phyloP scores from a whole-genome alignment of 768 basidiomycete genomes.

The Termitomyces sp. region DNA sequence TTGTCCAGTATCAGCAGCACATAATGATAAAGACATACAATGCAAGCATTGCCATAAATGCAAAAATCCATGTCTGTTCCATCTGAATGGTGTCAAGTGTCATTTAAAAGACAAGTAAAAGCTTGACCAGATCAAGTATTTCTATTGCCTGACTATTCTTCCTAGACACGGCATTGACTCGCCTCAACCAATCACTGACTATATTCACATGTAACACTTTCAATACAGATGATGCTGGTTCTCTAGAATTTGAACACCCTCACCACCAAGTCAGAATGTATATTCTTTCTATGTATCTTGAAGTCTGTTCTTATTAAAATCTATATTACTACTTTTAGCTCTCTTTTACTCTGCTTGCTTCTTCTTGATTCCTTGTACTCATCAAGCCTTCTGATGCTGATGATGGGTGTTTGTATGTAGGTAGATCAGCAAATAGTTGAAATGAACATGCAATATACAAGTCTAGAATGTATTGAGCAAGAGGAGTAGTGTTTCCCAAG shows the following conservation, averaged over 20 bases:
- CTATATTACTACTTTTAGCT: not conserved
- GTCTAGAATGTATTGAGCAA: not conserved
- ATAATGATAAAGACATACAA: not conserved
- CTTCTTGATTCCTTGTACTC: not conserved
- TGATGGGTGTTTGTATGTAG: not conserved
- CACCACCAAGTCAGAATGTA: too few relatives aligned
- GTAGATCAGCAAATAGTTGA: too few relatives aligned
- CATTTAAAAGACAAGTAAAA: not conserved
- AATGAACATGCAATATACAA: too few relatives aligned
- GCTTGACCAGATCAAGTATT: not conserved
- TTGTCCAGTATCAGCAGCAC: too few relatives aligned
- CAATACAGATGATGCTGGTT: not conserved
- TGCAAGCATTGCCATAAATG: not conserved
- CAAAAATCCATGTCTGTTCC: not conserved
- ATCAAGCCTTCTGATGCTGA: not conserved
- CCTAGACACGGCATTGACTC: not conserved
- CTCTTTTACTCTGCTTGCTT: not conserved
- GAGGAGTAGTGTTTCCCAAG: not conserved
- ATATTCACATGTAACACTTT: not conserved
- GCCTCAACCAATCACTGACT: not conserved
- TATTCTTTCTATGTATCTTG: not conserved
- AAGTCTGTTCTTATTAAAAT: not conserved
- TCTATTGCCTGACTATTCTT: not conserved
- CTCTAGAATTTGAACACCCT: not conserved
- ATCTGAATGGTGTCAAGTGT: not conserved